Base-by-base conservation (phyloP, 2,329 filamentous ascomycete species). In the Thelonectria rubi region DNA sequence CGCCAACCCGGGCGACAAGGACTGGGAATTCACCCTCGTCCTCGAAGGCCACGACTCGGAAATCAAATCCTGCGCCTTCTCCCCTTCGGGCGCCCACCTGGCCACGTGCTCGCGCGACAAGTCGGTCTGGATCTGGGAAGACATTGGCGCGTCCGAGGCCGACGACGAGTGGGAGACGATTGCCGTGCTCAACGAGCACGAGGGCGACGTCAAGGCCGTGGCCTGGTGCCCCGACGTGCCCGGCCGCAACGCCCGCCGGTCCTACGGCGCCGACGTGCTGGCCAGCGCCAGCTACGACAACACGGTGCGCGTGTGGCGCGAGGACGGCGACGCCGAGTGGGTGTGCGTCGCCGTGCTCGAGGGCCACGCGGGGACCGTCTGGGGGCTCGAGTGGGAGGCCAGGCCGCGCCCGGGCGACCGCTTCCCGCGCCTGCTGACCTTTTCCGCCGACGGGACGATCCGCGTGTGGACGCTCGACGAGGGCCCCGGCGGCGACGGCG, bases 41-140 rank as follows among this genome's bases (percentile, higher is more conserved):
- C 84, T 99, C 1, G 95, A 98, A 72, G 95, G 95, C 0, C 95
- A 98, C 75, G 95, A 98, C 73, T 93, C 91, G 21, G 95, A 99
- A 78, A 91, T 99, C 81, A 91, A 97, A 81, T 82, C 86, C 30
- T 87, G 94, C 65, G 84, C 86, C 2, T 96, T 93, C 80, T 88
- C 85, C 17, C 88, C 91, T 0, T 87, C 86, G 0, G 91, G 91
- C 1, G 87, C 90, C 63, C 89, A 93, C 70, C 84, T 99, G 5
- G 95, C 95, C 6, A 97, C 94, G 0, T 97, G 94, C 77, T 91
- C 88, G 55, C 86, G 95, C 50, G 95, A 99, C 76, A 98, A 98
- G 80, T 91, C 88, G 15, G 92, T 98, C 17, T 99, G 95, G 95
- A 92, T 99, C 70, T 99, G 95, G 95, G 95, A 99, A 78, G 95